A percentile compares a stretch with the other conserved stretches of the same genome.
phyloP scores from a whole-genome alignment of 2,329 filamentous ascomycete genomes.

The Fusarium irregulare region DNA sequence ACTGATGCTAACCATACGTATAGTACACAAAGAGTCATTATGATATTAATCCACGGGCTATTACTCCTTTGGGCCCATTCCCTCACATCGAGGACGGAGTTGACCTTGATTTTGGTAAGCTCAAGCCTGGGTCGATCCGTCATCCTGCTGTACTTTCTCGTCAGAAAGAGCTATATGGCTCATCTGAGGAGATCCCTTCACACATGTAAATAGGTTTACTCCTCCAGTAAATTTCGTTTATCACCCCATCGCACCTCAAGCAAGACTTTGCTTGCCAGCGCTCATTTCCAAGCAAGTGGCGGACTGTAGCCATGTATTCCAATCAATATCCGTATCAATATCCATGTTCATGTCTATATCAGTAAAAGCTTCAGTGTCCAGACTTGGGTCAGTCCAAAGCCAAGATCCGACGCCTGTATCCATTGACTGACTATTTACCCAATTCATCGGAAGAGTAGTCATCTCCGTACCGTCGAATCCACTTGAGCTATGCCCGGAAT shows the following conservation, averaged over 20 bases:
- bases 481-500: background rate
- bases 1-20: background rate
- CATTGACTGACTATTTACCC: background rate
- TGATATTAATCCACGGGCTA: constrained; percentile 45
- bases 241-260: background rate
- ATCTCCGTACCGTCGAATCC: background rate
- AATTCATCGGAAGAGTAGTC: constrained; percentile 4
- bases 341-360: constrained; percentile 47
- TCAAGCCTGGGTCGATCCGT: constrained; percentile 37
- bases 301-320: constrained; percentile 53
- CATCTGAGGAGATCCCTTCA: background rate
- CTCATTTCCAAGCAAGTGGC: constrained; percentile 48
- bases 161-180: constrained; percentile 40
- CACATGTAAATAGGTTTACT: background rate
- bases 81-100: constrained; percentile 42
- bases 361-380: constrained; percentile 45
- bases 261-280: background rate
- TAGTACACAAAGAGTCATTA: constrained; percentile 46
- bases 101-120: constrained; percentile 33
- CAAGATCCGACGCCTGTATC: constrained; percentile 45
- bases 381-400: constrained; percentile 51
- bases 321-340: constrained; percentile 49
- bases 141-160: constrained; percentile 43
- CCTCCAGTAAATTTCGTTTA: background rate
- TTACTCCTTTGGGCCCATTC: constrained; percentile 45